Evolutionary conservation across 2,329 filamentous ascomycete species (phyloP).

Genomic region (Alternaria viburni): DNA sequence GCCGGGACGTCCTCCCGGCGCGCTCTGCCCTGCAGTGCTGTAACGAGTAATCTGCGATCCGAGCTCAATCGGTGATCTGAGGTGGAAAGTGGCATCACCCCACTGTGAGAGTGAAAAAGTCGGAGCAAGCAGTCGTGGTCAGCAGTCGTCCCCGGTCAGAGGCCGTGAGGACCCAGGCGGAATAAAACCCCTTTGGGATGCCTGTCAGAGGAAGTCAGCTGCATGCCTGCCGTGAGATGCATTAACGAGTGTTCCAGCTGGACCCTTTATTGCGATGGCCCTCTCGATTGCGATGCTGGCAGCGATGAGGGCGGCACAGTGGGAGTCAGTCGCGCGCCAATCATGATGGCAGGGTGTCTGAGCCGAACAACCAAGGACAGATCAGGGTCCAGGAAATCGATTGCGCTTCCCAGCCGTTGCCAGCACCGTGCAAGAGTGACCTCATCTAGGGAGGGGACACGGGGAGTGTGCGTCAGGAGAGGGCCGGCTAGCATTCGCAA

Average conservation of each 20-base stretch:
- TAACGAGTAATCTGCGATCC: not conserved
- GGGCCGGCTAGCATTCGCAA: not conserved
- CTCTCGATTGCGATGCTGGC: constrained; percentile 11
- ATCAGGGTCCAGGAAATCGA: constrained; percentile 12
- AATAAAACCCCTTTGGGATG: constrained; percentile 5
- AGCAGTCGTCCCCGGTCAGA: not conserved
- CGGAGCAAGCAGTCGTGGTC: not conserved
- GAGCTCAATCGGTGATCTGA: not conserved
- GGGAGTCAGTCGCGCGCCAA: constrained; percentile 4
- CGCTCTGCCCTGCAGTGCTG: not conserved
- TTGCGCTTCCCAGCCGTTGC: not conserved
- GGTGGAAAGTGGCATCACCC: not conserved
- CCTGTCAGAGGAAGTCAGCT: constrained; percentile 12
- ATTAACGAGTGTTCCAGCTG: constrained; percentile 3
- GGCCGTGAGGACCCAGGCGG: not conserved
- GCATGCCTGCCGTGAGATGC: constrained; percentile 1
- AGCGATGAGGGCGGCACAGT: constrained; percentile 25
- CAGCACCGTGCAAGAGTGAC: constrained; percentile 4
- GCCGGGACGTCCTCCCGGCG: not conserved
- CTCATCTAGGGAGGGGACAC: not conserved
- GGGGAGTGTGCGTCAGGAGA: not conserved
- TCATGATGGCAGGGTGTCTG: not conserved
- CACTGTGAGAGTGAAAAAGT: not conserved
- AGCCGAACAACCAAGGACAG: not conserved
- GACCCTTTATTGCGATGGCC: constrained; percentile 12